These are phyloP conservation scores for Achlya hypogyna DNA, from an alignment of 352 stramenopile genomes.

Conservation along the genomic window DNA sequence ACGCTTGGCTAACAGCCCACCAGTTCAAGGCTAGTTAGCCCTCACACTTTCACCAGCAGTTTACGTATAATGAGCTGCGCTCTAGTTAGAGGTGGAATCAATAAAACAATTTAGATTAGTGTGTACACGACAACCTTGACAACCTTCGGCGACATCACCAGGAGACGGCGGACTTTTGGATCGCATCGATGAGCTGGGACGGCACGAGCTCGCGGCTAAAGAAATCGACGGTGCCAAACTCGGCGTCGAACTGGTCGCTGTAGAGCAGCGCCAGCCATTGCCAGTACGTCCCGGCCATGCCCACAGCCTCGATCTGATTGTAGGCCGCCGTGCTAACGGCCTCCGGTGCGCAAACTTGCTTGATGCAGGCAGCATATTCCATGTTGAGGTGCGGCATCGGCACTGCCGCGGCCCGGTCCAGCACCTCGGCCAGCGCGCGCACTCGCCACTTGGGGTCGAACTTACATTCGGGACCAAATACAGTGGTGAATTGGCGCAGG, in stretches of 20 bases:
- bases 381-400: neutral
- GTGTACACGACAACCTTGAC: too few relatives aligned
- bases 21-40: too few relatives aligned
- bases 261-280: slow-evolving; percentile 36
- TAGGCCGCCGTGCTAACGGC: neutral
- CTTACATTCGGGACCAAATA: slow-evolving; percentile 25
- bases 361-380: neutral
- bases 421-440: neutral
- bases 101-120: too few relatives aligned
- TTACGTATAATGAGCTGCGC: too few relatives aligned
- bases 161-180: slow-evolving; percentile 35
- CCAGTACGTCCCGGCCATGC: slow-evolving; percentile 23
- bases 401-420: neutral
- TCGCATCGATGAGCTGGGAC: slow-evolving; percentile 35
- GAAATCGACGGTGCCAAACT: slow-evolving; percentile 38
- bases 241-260: slow-evolving; percentile 31
- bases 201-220: slow-evolving; percentile 38
- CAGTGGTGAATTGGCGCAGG: neutral
- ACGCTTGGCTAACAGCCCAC: too few relatives aligned
- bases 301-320: slow-evolving; percentile 4
- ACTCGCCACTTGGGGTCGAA: neutral
- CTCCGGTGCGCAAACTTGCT: neutral
- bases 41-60: too few relatives aligned
- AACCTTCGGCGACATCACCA: slow-evolving; percentile 28
- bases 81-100: too few relatives aligned